Base-by-base conservation (phyloP, 116 monocot genomes). In the Iris pallida region DNA sequence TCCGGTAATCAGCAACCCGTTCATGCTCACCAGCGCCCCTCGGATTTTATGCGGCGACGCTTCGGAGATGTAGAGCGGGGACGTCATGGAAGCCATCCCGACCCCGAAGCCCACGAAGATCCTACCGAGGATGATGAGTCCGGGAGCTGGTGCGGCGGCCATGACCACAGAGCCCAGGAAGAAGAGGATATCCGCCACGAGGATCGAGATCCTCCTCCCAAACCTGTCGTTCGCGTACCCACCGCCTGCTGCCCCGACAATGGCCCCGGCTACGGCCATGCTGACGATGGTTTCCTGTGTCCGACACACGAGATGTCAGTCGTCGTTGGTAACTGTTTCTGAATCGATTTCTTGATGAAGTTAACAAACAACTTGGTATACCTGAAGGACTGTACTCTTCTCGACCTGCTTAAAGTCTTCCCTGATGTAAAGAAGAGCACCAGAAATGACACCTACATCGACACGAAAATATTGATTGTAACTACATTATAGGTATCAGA, bases 71-170 rank as follows among this genome's bases (percentile, higher is more conserved):
- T 90, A 94, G n/a, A 94, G 85, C 16, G 94, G 94, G 56, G 94
- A 71, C 8, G 94, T 90, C 90, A 94, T 94, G 12, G 94, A 94
- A 56, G 90, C 90, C 85, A 90, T 95, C n/a, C 95, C 92, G n/a
- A 95, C 95, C 40, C 92, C 95, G 49, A 95, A 55, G 8, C 92
- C 95, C 11, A 89, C 91, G 68, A 95, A 86, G 19, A 91, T 75
- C 57, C 88, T 82, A 18, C 86, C 91, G 7, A 82, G 48, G 13
- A 90, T 86, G n/a, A 95, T 84, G 45, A 95, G 59, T 19, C 63
- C 53, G 5, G 89, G 89, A 70, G 42, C 9, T 11, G 86, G 91
- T 14, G 95, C 86, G 12, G 54, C 53, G 30, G 86, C 89, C 95
- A 95, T 91, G 64, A 91, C 19, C 5, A 91, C 67, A 40, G 95